Conservation (phyloP, 2,329 filamentous ascomycete species). For the Verticillium longisporum region DNA sequence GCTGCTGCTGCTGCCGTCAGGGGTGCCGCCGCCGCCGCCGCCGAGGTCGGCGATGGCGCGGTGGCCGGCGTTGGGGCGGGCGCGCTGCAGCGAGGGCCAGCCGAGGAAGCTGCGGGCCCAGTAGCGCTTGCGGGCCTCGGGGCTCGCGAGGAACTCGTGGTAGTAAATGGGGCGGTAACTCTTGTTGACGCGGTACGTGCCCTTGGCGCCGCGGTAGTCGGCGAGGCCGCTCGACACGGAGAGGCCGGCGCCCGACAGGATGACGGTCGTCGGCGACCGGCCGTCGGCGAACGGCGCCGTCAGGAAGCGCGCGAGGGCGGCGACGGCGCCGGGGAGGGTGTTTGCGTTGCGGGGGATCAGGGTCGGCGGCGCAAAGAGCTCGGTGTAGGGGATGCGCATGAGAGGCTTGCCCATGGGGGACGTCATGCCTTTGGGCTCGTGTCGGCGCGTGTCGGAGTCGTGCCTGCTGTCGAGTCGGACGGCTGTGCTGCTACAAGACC, state of each 20-base stretch:
- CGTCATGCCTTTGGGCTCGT: not conserved
- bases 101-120: constrained; percentile 94
- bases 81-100: constrained; percentile 75
- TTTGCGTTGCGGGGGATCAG: constrained; percentile 68
- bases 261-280: constrained; percentile 39
- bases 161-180: constrained; percentile 88
- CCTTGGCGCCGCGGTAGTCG: constrained; percentile 84
- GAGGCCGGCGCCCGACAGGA: constrained; percentile 77
- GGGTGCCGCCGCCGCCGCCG: no score
- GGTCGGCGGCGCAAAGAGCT: constrained; percentile 66
- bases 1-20: no score
- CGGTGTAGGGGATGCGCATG: constrained; percentile 87
- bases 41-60: constrained; percentile 68
- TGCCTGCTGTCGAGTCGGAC: no score
- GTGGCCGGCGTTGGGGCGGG: constrained; percentile 75
- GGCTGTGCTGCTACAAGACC: no score
- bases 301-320: constrained; percentile 73
- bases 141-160: constrained; percentile 75
- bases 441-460: not conserved
- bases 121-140: constrained; percentile 85
- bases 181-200: constrained; percentile 89
- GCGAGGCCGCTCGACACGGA: constrained; percentile 89
- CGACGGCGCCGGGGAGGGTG: constrained; percentile 65
- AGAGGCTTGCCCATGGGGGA: constrained; percentile 58
- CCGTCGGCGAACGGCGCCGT: constrained; percentile 46